A percentile compares a stretch with the other conserved stretches of the same genome.
Conservation (phyloP, 2,329 filamentous ascomycete genomes). For the Coniosporium tulheliwenetii region DNA sequence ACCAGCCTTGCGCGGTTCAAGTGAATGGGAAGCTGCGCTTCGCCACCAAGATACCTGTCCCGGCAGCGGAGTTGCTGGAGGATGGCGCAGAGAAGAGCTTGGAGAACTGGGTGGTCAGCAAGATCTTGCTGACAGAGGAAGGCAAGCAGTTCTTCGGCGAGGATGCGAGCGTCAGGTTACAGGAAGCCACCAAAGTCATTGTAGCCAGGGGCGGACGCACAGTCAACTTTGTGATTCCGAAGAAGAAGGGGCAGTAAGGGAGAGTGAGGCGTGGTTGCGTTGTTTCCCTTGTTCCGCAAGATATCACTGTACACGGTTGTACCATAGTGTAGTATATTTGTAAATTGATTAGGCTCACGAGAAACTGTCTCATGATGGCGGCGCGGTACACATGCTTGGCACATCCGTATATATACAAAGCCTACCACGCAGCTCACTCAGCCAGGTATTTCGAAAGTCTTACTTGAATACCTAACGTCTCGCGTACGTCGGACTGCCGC, state of each 20-base stretch:
- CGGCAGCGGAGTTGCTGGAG: constrained; percentile 21
- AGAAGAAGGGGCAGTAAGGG: neutral
- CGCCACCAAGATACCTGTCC: constrained; percentile 45
- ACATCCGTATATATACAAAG: no score
- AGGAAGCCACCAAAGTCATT: neutral
- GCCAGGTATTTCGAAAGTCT: no score
- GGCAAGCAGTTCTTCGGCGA: neutral
- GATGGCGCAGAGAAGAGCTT: constrained; percentile 24
- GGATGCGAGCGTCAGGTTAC: neutral
- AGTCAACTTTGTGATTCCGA: neutral
- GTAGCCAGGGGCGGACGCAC: neutral
- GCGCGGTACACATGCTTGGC: no score
- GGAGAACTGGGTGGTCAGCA: constrained; percentile 15
- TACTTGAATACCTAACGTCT: no score
- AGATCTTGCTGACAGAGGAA: neutral
- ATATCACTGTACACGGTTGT: no score
- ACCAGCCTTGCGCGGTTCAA: constrained; percentile 50
- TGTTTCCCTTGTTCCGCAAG: no score
- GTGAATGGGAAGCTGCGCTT: constrained; percentile 67
- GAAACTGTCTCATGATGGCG: no score
- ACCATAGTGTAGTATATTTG: no score
- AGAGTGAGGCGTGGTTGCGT: constrained; percentile 1
- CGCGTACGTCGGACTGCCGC: no score
- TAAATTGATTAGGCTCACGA: no score
- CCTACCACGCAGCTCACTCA: no score